Evolutionary conservation across 2,329 filamentous ascomycete species (phyloP).

Genomic region (Aureobasidium melanogenum): DNA sequence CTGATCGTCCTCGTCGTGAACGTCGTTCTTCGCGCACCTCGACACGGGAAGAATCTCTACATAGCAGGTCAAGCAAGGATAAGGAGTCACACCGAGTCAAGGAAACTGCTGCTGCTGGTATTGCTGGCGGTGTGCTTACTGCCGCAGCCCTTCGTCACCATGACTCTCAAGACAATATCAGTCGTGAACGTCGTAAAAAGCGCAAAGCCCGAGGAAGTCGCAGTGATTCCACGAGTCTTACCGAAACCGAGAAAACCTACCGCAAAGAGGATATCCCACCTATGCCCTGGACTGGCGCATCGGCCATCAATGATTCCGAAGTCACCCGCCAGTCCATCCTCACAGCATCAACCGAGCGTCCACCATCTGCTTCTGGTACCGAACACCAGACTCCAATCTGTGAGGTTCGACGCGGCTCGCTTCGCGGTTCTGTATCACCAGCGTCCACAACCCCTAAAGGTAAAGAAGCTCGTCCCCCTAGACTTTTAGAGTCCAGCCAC

Average conservation of each 20-base stretch:
- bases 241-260: constrained; percentile 45
- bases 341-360: constrained; percentile 68
- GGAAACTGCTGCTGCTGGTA: constrained; percentile 46
- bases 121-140: constrained; percentile 50
- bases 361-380: constrained; percentile 58
- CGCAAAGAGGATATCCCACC: constrained; percentile 55
- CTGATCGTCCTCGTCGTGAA: constrained; percentile 7
- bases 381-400: constrained; percentile 47
- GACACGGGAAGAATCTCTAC: constrained; percentile 10
- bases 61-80: constrained; percentile 39
- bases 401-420: constrained; percentile 53
- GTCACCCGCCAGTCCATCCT: constrained; percentile 80
- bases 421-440: constrained; percentile 46
- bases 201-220: constrained; percentile 41
- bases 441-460: constrained; percentile 48
- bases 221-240: constrained; percentile 41
- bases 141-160: constrained; percentile 55
- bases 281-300: constrained; percentile 66
- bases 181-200: constrained; percentile 34
- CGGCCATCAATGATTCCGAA: constrained; percentile 77
- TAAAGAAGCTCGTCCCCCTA: constrained; percentile 42
- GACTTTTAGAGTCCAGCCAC: constrained; percentile 59
- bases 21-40: constrained; percentile 13
- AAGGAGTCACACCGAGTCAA: constrained; percentile 38
- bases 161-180: constrained; percentile 52